phyloP scores from a whole-genome alignment of 305 asterid species.

The Fraxinus baroniana region DNA sequence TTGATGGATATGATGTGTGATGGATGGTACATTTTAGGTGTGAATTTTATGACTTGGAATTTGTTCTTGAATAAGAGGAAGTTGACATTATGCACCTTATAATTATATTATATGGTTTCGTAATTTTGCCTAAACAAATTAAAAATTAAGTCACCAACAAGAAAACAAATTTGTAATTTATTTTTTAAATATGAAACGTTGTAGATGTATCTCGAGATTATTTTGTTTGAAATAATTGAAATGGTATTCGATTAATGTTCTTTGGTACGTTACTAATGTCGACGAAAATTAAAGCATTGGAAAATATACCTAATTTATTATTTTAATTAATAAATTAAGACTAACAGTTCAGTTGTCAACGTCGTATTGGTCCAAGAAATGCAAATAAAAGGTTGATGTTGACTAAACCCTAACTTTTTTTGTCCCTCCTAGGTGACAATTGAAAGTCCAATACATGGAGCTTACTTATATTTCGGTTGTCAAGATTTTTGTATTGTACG shows the following conservation, averaged over 20 bases:
- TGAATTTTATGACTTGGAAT: constrained; percentile 16
- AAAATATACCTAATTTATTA: neutral
- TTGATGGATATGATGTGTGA: constrained; percentile 7
- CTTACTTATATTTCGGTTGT: neutral
- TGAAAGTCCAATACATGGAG: neutral
- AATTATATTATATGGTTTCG: no score
- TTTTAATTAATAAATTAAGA: neutral
- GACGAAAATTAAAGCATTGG: neutral
- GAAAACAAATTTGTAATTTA: no score
- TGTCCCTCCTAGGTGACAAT: neutral
- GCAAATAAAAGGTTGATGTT: neutral
- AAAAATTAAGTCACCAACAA: no score
- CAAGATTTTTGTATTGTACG: neutral
- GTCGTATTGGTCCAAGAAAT: neutral
- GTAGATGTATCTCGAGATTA: no score
- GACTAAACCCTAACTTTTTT: neutral
- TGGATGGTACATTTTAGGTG: constrained; percentile 26
- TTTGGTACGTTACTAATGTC: neutral
- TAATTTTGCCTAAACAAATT: no score
- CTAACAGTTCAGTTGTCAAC: neutral
- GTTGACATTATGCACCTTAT: neutral
- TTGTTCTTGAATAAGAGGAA: neutral
- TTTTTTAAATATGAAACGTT: no score
- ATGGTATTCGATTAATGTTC: neutral
- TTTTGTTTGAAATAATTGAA: neutral